Evolutionary conservation across 257 asterid species (phyloP).

Genomic region (Paulownia fortunei): DNA sequence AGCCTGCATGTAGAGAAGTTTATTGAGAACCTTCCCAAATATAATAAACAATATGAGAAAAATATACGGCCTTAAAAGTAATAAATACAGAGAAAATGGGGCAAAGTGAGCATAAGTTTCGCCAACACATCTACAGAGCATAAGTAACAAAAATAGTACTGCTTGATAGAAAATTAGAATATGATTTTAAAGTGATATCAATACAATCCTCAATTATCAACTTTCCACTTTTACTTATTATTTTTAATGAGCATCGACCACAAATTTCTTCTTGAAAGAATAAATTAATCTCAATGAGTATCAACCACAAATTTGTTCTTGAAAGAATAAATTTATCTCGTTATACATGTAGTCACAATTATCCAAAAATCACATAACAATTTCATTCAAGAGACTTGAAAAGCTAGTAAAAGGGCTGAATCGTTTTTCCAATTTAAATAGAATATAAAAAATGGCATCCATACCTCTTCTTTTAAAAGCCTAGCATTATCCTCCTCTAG

Average conservation of each 20-base stretch:
- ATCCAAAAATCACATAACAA: neutral
- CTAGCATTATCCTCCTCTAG: slow-evolving; percentile 86
- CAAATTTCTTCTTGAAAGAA: neutral
- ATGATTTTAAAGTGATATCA: neutral
- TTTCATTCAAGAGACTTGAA: neutral
- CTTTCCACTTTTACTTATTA: neutral
- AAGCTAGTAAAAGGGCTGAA: neutral
- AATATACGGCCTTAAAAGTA: neutral
- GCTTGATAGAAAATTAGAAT: neutral
- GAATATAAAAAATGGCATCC: neutral
- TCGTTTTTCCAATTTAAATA: neutral
- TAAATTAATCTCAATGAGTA: no score
- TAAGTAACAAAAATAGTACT: neutral
- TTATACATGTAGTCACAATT: neutral
- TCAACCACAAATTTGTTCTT: neutral
- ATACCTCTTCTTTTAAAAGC: slow-evolving; percentile 79
- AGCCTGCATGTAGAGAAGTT: slow-evolving; percentile 58
- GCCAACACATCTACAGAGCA: neutral
- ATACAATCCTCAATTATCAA: neutral
- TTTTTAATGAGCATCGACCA: neutral
- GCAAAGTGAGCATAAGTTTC: neutral
- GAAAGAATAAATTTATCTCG: neutral
- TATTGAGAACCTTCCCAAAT: slow-evolving; percentile 26
- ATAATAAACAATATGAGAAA: slow-evolving; percentile 2
- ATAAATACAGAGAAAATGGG: neutral